phyloP scores from a whole-genome alignment of 2,329 filamentous ascomycete species.

The Westerdykella sp. region DNA sequence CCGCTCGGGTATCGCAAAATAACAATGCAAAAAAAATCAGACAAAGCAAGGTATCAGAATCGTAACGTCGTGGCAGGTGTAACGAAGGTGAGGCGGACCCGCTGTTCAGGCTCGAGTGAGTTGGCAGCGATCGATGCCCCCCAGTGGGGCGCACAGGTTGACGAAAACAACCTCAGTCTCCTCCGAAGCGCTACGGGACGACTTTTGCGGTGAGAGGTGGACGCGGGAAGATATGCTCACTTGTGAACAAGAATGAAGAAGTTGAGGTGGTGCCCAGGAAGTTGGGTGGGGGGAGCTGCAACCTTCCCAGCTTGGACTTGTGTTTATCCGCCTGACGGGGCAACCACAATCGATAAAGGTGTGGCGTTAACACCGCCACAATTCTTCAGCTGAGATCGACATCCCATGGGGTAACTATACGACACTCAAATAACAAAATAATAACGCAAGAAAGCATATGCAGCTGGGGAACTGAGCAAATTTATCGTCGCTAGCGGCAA shows the following conservation, averaged over 20 bases:
- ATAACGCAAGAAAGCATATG: too few relatives aligned
- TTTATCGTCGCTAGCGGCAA: too few relatives aligned
- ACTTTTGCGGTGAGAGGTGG: conserved; percentile 1
- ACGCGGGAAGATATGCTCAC: too few relatives aligned
- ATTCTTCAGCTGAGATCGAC: conserved; percentile 2
- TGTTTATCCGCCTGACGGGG: conserved; percentile 6
- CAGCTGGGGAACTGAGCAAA: too few relatives aligned
- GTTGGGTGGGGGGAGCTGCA: neutral
- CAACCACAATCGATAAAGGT: conserved; percentile 5
- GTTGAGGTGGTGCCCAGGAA: neutral
- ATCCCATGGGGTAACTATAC: too few relatives aligned
- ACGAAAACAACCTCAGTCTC: conserved; percentile 7
- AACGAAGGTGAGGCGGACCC: conserved; percentile 9
- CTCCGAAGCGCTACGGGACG: conserved; percentile 6
- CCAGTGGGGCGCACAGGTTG: conserved; percentile 27
- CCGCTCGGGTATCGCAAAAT: conserved; percentile 6
- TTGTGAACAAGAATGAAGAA: too few relatives aligned
- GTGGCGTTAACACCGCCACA: conserved; percentile 4
- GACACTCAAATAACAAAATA: too few relatives aligned
- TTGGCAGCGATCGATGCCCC: conserved; percentile 14
- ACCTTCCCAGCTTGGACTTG: conserved; percentile 1
- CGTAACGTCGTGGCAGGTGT: conserved; percentile 30
- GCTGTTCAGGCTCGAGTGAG: conserved; percentile 15
- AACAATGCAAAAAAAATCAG: conserved; percentile 7
- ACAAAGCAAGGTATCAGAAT: conserved; percentile 10